Percentiles rank a stretch among this genome's conserved stretches.
These are phyloP conservation scores for Neospermospora avenae DNA, from an alignment of 2,329 filamentous ascomycete species.

Conservation along the genomic window DNA sequence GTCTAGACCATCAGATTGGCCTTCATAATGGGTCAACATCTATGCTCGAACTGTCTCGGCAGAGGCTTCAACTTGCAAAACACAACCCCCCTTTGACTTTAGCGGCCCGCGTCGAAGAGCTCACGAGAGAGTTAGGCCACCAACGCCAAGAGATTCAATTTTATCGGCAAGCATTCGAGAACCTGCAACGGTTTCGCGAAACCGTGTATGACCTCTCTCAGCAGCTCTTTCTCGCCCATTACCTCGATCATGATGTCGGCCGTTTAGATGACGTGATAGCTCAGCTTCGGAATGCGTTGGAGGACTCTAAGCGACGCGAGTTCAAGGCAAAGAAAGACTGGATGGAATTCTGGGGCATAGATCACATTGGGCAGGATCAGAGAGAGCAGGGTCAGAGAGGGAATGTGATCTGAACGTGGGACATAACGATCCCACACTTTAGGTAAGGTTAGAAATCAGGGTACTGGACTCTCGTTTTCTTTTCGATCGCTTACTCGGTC, in stretches of 20 bases:
- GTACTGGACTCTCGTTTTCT: neutral
- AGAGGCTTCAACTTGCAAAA: constrained; percentile 17
- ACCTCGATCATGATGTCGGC: constrained; percentile 9
- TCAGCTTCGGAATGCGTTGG: constrained; percentile 17
- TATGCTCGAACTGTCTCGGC: constrained; percentile 14
- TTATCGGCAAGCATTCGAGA: constrained; percentile 20
- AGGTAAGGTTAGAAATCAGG: neutral
- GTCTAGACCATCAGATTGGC: constrained; percentile 18
- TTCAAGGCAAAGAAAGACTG: constrained; percentile 17
- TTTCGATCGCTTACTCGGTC: neutral
- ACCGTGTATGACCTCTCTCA: constrained; percentile 18
- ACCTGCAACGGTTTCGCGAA: constrained; percentile 21
- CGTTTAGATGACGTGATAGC: constrained; percentile 12
- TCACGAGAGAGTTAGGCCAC: constrained; percentile 19
- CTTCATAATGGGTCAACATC: constrained; percentile 16
- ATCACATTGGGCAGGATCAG: neutral
- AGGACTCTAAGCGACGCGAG: constrained; percentile 16
- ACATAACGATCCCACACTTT: neutral
- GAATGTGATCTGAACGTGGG: neutral
- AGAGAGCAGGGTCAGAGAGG: neutral
- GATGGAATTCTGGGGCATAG: constrained; percentile 21
- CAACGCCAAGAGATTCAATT: constrained; percentile 20
- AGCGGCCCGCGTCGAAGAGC: constrained; percentile 17
- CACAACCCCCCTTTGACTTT: constrained; percentile 7
- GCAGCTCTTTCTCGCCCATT: constrained; percentile 17